A percentile compares a stretch with the other conserved stretches of the same genome.
phyloP scores from a whole-genome alignment of 495 filamentous ascomycete species.

The Letharia columbiana region DNA sequence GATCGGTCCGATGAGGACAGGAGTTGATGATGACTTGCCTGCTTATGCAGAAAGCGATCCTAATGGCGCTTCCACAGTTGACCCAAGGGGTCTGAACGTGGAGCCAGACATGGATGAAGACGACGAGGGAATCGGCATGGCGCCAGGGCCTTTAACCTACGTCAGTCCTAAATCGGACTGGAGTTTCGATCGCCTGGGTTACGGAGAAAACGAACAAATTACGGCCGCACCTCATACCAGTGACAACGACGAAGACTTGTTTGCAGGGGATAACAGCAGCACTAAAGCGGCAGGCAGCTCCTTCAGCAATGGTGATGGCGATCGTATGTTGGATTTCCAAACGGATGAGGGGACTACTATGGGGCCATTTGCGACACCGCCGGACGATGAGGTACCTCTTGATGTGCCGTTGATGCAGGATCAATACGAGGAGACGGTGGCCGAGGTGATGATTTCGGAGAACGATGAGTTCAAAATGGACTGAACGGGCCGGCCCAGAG shows the following conservation, averaged over 20 bases:
- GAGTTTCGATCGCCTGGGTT: constrained; percentile 20
- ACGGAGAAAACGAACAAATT: constrained; percentile 31
- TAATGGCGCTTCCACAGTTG: constrained; percentile 16
- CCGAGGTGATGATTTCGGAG: constrained; percentile 38
- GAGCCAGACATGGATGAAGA: constrained; percentile 28
- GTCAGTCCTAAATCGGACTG: constrained; percentile 34
- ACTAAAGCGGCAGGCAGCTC: constrained; percentile 39
- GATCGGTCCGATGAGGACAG: constrained; percentile 16
- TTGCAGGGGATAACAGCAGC: constrained; percentile 35
- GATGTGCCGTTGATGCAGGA: constrained; percentile 34
- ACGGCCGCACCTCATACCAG: constrained; percentile 24
- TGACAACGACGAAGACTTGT: constrained; percentile 32
- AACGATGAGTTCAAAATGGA: constrained; percentile 16
- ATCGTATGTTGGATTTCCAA: constrained; percentile 31
- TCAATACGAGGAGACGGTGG: constrained; percentile 38
- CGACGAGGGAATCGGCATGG: constrained; percentile 26
- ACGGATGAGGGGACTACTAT: constrained; percentile 26
- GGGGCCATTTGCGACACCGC: constrained; percentile 27
- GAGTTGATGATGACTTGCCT: constrained; percentile 21
- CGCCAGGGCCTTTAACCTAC: constrained; percentile 23
- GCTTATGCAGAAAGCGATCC: constrained; percentile 26
- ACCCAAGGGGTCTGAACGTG: constrained; percentile 31
- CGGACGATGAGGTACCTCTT: constrained; percentile 30
- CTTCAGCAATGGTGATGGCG: constrained; percentile 34
- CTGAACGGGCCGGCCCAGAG: neutral